A percentile compares a stretch with the other conserved stretches of the same genome.
Evolutionary conservation across 202 grass and related monocot genomes (phyloP).

Genomic region (Elaeis oleifera): DNA sequence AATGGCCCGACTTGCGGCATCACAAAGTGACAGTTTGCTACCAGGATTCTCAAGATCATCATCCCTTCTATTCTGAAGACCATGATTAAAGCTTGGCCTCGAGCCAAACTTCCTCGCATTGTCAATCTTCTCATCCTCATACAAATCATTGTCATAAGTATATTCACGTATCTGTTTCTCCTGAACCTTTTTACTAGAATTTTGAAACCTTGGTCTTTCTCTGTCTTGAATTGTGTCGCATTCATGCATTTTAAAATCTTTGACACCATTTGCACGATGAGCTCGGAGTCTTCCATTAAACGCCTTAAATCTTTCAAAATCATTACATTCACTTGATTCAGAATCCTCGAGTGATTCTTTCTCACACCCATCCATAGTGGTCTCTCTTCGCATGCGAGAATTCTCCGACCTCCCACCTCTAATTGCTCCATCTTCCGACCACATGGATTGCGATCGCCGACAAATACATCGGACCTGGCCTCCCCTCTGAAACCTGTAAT

Average conservation of each 20-base stretch:
- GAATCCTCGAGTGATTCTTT: neutral
- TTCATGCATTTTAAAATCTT: too few relatives aligned
- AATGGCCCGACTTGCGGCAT: conserved; percentile 46
- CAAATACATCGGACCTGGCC: conserved; percentile 40
- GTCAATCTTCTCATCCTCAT: conserved; percentile 14
- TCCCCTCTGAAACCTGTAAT: conserved; percentile 22
- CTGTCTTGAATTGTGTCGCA: too few relatives aligned
- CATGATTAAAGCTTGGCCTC: conserved; percentile 15
- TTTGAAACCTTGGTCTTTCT: too few relatives aligned
- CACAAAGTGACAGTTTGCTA: conserved; percentile 27
- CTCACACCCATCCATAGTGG: neutral
- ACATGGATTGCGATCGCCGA: neutral
- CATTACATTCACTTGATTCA: neutral
- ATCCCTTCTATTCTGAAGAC: conserved; percentile 13
- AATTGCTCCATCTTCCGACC: neutral
- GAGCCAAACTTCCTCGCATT: conserved; percentile 10
- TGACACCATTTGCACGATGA: too few relatives aligned
- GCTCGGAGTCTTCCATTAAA: too few relatives aligned
- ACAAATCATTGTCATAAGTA: too few relatives aligned
- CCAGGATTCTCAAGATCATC: neutral
- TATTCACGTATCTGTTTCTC: too few relatives aligned
- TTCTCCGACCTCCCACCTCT: neutral
- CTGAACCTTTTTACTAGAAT: too few relatives aligned
- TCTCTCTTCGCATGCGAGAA: neutral
- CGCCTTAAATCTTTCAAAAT: neutral